Evolutionary conservation across 2,329 filamentous ascomycete species (phyloP).

Genomic region (Pestalotiopsis sp.): DNA sequence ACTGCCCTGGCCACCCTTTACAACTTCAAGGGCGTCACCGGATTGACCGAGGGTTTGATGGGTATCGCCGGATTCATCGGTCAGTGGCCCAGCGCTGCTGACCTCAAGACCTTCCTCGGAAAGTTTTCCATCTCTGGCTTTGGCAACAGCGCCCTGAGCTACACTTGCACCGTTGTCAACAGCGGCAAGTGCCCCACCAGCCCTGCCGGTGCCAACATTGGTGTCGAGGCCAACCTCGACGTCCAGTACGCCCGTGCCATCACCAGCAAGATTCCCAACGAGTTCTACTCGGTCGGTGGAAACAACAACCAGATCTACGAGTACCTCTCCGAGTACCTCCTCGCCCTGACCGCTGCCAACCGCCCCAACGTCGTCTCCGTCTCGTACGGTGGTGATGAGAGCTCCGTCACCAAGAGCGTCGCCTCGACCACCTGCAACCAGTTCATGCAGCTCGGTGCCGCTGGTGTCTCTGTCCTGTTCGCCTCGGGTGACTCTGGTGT

Average conservation of each 20-base stretch:
- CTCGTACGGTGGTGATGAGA: constrained; percentile 68
- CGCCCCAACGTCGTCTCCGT: constrained; percentile 65
- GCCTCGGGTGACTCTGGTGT: constrained; percentile 41
- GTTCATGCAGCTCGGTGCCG: constrained; percentile 65
- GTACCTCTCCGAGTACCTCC: constrained; percentile 26
- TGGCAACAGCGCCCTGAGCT: constrained; percentile 4
- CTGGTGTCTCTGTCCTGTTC: constrained; percentile 49
- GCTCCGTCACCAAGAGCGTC: constrained; percentile 62
- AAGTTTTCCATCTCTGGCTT: constrained; percentile 4
- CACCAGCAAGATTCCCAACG: constrained; percentile 9
- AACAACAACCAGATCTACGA: constrained; percentile 30
- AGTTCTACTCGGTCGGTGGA: constrained; percentile 56
- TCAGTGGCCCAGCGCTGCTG: not conserved
- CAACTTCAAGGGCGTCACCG: constrained; percentile 1
- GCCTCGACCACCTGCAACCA: constrained; percentile 61
- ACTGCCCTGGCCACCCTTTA: not conserved
- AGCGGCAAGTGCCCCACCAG: constrained; percentile 10
- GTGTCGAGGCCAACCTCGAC: constrained; percentile 58
- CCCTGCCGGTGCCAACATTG: constrained; percentile 6
- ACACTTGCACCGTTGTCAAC: constrained; percentile 9
- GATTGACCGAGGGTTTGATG: constrained; percentile 7
- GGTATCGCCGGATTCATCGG: constrained; percentile 9
- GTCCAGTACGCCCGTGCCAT: constrained; percentile 52
- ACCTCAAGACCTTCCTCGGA: constrained; percentile 5
- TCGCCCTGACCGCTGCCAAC: constrained; percentile 32